phyloP scores from a whole-genome alignment of 2,329 filamentous ascomycete genomes.

The Aspergillus clavatus region DNA sequence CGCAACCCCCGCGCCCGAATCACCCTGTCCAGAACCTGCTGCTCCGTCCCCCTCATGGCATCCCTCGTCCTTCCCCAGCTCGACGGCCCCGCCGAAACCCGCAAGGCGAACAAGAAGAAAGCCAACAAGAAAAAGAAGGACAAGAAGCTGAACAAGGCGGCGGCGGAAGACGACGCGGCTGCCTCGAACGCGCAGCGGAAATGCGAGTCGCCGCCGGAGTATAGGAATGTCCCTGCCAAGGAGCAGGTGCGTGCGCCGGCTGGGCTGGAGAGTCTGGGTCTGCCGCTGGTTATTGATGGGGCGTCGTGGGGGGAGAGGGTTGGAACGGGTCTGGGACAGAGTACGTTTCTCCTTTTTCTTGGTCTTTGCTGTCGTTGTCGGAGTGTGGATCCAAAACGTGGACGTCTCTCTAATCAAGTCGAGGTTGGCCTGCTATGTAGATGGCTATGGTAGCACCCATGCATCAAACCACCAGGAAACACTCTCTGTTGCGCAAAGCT shows the following conservation, averaged over 20 bases:
- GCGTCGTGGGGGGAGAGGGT: not conserved
- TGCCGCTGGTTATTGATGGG: not conserved
- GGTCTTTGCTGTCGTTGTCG: not conserved
- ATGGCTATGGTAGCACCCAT: not conserved
- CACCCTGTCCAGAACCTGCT: not conserved
- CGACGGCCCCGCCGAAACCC: constrained; percentile 6
- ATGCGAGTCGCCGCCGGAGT: not conserved
- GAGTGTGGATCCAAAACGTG: no score
- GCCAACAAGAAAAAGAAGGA: constrained; percentile 9
- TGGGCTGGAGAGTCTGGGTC: not conserved
- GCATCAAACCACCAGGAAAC: not conserved
- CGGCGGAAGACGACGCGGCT: not conserved
- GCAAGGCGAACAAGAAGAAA: not conserved
- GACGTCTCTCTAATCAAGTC: no score
- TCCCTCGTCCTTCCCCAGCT: constrained; percentile 4
- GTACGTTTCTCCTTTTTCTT: no score
- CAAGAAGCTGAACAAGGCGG: constrained; percentile 5
- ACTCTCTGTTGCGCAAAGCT: not conserved
- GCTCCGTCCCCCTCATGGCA: constrained; percentile 1
- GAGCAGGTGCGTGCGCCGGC: not conserved
- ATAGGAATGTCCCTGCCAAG: not conserved
- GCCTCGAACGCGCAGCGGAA: not conserved
- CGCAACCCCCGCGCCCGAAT: not conserved
- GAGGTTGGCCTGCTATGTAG: not conserved
- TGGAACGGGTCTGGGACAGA: no score